A percentile compares a stretch with the other conserved stretches of the same genome.
phyloP scores from a whole-genome alignment of 768 basidiomycete genomes.

The Macrolepiota dolichaula region DNA sequence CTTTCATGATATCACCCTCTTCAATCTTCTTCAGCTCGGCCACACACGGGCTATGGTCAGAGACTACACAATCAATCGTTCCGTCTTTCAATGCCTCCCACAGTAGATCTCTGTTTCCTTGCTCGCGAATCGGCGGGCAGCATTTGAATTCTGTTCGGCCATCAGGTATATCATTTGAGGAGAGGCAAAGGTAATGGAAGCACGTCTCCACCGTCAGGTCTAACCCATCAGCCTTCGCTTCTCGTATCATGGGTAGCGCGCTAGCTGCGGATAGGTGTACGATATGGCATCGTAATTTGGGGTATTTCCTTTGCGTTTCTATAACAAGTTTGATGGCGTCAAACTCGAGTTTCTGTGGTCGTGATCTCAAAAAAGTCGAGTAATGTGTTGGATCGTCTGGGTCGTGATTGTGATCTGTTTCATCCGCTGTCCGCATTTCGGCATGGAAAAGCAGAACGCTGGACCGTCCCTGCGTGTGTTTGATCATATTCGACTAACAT shows the following conservation, averaged over 20 bases:
- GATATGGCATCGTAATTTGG: constrained; percentile 81
- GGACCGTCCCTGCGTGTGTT: constrained; percentile 46
- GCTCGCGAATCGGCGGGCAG: constrained; percentile 87
- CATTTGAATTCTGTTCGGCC: constrained; percentile 91
- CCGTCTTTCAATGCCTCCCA: constrained; percentile 84
- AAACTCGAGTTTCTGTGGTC: constrained; percentile 76
- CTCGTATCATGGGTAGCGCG: constrained; percentile 73
- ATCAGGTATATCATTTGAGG: constrained; percentile 67
- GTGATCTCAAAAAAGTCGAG: constrained; percentile 79
- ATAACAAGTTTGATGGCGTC: constrained; percentile 81
- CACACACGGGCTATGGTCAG: constrained; percentile 93
- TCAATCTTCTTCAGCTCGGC: constrained; percentile 75
- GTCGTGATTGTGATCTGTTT: constrained; percentile 3
- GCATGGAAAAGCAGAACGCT: constrained; percentile 90
- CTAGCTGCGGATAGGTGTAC: constrained; percentile 90
- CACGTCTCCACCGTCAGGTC: constrained; percentile 94
- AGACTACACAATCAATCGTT: constrained; percentile 89
- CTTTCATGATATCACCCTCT: constrained; percentile 78
- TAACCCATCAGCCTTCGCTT: constrained; percentile 59
- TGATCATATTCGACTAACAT: constrained; percentile 4
- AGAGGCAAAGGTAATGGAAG: constrained; percentile 91
- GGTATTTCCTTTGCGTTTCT: constrained; percentile 56
- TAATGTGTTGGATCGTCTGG: constrained; percentile 51
- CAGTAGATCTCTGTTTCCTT: constrained; percentile 66
- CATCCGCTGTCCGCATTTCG: constrained; percentile 47